phyloP scores from a whole-genome alignment of 345 rosid genomes.

The Syzygium aqueum region DNA sequence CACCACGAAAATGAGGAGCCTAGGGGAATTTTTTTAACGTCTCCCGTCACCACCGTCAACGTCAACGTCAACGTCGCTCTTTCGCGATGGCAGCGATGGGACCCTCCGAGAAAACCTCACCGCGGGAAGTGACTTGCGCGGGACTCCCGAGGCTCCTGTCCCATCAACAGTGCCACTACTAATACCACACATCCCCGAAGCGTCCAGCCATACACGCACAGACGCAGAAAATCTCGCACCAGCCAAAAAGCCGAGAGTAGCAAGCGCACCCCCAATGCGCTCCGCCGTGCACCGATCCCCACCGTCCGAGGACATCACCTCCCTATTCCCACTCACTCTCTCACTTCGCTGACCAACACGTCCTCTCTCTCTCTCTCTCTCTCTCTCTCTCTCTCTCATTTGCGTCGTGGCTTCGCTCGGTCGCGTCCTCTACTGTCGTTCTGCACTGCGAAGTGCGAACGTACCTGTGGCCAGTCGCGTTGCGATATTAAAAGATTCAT shows the following conservation, averaged over 20 bases:
- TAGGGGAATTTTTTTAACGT: neutral
- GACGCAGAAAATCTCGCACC: neutral
- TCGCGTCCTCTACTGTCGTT: neutral
- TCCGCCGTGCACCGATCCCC: neutral
- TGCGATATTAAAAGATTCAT: neutral
- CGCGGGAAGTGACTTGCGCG: slow-evolving; percentile 29
- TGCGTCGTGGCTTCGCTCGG: neutral
- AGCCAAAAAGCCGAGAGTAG: neutral
- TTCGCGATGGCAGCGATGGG: slow-evolving; percentile 1
- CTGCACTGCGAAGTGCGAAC: neutral
- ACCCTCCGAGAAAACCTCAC: slow-evolving; percentile 23
- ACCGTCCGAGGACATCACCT: neutral
- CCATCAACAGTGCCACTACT: neutral
- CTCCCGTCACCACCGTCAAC: neutral
- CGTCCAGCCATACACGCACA: neutral
- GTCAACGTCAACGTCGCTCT: no score
- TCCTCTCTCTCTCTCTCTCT: neutral
- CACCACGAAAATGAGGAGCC: neutral
- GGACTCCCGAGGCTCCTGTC: slow-evolving; percentile 31
- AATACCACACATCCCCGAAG: neutral
- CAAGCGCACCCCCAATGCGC: neutral
- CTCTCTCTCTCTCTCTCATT: neutral
- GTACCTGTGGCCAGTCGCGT: neutral
- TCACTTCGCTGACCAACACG: neutral
- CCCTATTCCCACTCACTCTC: neutral